Evolutionary conservation across 345 rosid genomes (phyloP), one percentile per base, ranked within the genome.

Genomic region (Combretum micranthum): DNA sequence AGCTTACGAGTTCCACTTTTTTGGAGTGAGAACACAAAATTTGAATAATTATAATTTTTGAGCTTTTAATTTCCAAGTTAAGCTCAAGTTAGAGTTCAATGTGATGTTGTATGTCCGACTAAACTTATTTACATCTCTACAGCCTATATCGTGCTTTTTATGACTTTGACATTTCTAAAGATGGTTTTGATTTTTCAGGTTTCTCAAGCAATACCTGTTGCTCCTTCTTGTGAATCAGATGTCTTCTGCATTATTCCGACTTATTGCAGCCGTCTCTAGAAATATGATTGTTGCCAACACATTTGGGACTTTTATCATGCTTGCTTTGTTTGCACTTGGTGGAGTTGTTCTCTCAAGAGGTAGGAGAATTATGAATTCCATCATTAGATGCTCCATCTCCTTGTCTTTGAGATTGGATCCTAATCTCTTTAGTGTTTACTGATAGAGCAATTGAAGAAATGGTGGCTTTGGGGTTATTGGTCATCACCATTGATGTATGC

Each of bases 381-480:
- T 4, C 9, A 32, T 9, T 5, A 32, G 39, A 32, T 32, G 9
- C 9, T 32, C 39, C 1, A 1, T 5, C 39, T 32, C 9, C 10
- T 32, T 32, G 9, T 4, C 10, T 9, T 32, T 32, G 39, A 32
- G 9, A 32, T 4, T 32, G 10, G 1, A 32, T 32, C 39, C 39
- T 32, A 11, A 7, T 32, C n/a, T 32, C 39, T 32, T 7, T 32
- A n/a, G 39, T 50, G 6, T 32, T 1, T 20, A 52, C 13, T 47
- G 20, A 50, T 79, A 84, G 90, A 73, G 47, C 57, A 79, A 22
- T 57, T 84, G 15, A 76, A 73, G 59, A 64, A 73, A 59, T 84
- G 90, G 86, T 79, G 82, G 87, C 60, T 64, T 50, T 81, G 85
- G 90, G 87, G 71, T 55, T 81, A 66, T 63, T 84, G 85, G 83